Evolutionary conservation across 75 land plant genomes (phyloP).

Genomic region (Pinus taeda): DNA sequence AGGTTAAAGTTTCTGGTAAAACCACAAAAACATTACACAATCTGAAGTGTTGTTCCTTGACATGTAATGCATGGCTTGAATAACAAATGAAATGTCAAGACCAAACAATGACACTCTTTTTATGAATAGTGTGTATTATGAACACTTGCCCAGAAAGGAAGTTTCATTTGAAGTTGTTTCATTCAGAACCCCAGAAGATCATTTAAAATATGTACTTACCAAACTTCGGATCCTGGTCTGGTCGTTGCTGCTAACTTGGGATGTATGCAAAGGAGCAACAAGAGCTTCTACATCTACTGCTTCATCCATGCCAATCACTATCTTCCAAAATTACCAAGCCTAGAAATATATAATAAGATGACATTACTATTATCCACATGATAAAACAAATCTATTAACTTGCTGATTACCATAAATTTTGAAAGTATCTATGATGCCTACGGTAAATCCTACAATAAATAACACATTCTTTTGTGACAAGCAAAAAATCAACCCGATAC

Average conservation of each 20-base stretch:
- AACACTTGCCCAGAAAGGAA: not conserved
- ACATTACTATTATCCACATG: not conserved
- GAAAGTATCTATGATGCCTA: not conserved
- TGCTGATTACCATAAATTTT: not conserved
- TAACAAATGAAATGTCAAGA: not conserved
- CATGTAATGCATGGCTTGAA: not conserved
- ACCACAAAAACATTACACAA: not conserved
- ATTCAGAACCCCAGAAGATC: not conserved
- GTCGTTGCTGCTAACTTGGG: not conserved
- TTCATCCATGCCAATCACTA: constrained; percentile 7
- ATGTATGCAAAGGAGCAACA: too few species aligned
- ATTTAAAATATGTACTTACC: constrained; percentile 7
- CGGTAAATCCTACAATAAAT: not conserved
- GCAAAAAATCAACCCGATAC: not conserved
- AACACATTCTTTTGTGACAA: not conserved
- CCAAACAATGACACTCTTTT: not conserved
- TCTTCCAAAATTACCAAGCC: not conserved
- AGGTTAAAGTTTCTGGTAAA: not conserved
- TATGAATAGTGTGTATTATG: not conserved
- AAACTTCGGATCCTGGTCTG: not conserved
- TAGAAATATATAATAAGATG: too few species aligned
- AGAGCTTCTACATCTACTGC: too few species aligned
- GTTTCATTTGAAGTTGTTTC: not conserved
- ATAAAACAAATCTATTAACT: not conserved
- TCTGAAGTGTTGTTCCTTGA: not conserved